Evolutionary conservation across 768 basidiomycete genomes (phyloP), one percentile per base, ranked within the genome.

Genomic region (Phylloporus sp.): DNA sequence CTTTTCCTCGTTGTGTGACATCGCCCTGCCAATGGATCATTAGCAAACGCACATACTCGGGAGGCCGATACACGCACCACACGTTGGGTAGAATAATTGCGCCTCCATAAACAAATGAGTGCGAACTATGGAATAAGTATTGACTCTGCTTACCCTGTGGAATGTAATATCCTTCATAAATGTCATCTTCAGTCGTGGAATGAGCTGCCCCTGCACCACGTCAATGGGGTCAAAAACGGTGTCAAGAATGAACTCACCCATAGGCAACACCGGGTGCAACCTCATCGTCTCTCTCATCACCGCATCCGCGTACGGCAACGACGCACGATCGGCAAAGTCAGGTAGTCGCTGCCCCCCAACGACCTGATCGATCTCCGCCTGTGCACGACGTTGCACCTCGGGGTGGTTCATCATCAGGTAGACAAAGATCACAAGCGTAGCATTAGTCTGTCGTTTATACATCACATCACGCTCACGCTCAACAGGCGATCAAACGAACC

Each of bases 1-100:
- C n/a, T n/a, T n/a, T n/a, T 51, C 44, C 38, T 69, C 66, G 29
- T 77, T 63, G 39, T 69, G 71, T 2, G 69, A 63, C 43, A 76
- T 67, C 2, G 68, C 67, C 74, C 74, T 71, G 29, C 6, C 2
- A 37, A 6, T 15, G 5, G 2, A 17, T 23, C 28, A 6, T 44
- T 22, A 37, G n/a, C 9, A 6, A 33, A 7, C 14, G 7, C 11
- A 4, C 9, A 29, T 6, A 14, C 22, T 17, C 1, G 7, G 27
- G 7, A 17, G 23, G 22, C 1, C 18, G 14, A 18, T 4, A 0
- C 3, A 2, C 48, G 43, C 6, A 57, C 57, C 57, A 58, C 10
- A 49, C 4, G 18, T 58, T 58, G 5, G 45, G 20, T 2, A 58
- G 7, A 14, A 58, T 18, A 17, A 32, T 32, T 6, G 40, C 48